These are phyloP conservation scores for Aureobasidium sp. DNA, from an alignment of 2,329 filamentous ascomycete genomes.

Conservation along the genomic window DNA sequence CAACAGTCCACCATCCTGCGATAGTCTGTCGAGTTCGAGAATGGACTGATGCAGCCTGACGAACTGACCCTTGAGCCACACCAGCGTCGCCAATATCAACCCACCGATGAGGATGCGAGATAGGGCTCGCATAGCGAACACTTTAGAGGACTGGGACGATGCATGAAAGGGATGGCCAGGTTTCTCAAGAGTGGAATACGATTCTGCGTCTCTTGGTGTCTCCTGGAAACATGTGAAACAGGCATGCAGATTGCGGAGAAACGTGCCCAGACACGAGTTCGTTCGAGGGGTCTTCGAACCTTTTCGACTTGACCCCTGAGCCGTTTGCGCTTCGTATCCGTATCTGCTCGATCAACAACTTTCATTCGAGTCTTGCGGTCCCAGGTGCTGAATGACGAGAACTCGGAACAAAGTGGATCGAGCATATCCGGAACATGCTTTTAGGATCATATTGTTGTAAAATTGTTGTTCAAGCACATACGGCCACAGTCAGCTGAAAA, in stretches of 20 bases:
- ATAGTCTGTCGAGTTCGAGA: background rate
- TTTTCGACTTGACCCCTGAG: background rate
- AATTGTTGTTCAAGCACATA: too few relatives aligned
- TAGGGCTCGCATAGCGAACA: conserved; percentile 1
- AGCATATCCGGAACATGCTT: too few relatives aligned
- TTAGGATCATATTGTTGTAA: too few relatives aligned
- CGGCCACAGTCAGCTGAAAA: too few relatives aligned
- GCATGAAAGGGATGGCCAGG: background rate
- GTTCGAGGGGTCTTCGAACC: background rate
- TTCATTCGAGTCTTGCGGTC: too few relatives aligned
- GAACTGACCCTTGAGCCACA: conserved; percentile 3
- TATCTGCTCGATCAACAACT: too few relatives aligned
- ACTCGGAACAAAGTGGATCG: too few relatives aligned
- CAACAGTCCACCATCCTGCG: background rate
- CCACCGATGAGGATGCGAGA: background rate
- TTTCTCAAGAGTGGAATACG: background rate
- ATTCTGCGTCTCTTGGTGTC: background rate
- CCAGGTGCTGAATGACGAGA: too few relatives aligned
- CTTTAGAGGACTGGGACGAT: background rate
- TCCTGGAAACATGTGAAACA: background rate
- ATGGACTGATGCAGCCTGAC: background rate
- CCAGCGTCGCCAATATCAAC: conserved; percentile 1
- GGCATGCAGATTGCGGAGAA: background rate
- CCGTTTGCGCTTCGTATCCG: background rate
- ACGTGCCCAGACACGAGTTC: background rate